Evolutionary conservation across 1,284 basidiomycete species (phyloP).

Genomic region (Ustilago hordei): DNA sequence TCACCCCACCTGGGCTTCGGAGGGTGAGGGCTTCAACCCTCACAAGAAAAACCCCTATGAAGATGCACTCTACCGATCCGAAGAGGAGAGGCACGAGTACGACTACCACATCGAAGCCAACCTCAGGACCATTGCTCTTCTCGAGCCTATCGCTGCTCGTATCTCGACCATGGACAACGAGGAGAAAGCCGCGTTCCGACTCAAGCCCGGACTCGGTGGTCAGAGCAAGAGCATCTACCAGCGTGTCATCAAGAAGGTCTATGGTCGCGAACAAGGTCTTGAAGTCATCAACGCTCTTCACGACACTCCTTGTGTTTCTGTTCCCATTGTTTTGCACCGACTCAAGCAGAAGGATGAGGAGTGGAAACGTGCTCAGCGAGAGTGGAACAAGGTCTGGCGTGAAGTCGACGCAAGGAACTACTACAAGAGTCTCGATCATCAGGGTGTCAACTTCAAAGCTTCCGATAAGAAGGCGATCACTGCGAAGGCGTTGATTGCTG

Average conservation of each 20-base stretch:
- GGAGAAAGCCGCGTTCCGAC: slow-evolving; percentile 84
- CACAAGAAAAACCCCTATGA: slow-evolving; percentile 98
- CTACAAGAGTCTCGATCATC: slow-evolving; percentile 95
- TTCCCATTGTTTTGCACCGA: slow-evolving; percentile 90
- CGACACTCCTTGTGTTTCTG: slow-evolving; percentile 88
- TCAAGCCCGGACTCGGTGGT: slow-evolving; percentile 90
- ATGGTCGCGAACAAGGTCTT: slow-evolving; percentile 83
- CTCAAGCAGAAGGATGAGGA: slow-evolving; percentile 97
- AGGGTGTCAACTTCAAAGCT: slow-evolving; percentile 91
- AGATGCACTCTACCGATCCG: slow-evolving; percentile 93
- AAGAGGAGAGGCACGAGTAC: slow-evolving; percentile 98
- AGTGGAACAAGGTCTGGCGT: slow-evolving; percentile 97
- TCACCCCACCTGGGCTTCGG: slow-evolving; percentile 95
- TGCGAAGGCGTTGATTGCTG: slow-evolving; percentile 85
- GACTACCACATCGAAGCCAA: slow-evolving; percentile 96
- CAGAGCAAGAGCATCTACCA: slow-evolving; percentile 89
- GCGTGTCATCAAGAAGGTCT: slow-evolving; percentile 93
- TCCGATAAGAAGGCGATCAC: slow-evolving; percentile 97
- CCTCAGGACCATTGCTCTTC: slow-evolving; percentile 87
- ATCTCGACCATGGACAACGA: slow-evolving; percentile 91
- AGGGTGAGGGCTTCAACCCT: slow-evolving; percentile 92
- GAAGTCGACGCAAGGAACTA: slow-evolving; percentile 93
- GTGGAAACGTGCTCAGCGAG: slow-evolving; percentile 92
- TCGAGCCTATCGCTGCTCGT: slow-evolving; percentile 88
- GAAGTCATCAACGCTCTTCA: slow-evolving; percentile 92